A percentile compares a stretch with the other conserved stretches of the same genome.
phyloP scores from a whole-genome alignment of 2,329 filamentous ascomycete genomes.

The Colletotrichum sp. region DNA sequence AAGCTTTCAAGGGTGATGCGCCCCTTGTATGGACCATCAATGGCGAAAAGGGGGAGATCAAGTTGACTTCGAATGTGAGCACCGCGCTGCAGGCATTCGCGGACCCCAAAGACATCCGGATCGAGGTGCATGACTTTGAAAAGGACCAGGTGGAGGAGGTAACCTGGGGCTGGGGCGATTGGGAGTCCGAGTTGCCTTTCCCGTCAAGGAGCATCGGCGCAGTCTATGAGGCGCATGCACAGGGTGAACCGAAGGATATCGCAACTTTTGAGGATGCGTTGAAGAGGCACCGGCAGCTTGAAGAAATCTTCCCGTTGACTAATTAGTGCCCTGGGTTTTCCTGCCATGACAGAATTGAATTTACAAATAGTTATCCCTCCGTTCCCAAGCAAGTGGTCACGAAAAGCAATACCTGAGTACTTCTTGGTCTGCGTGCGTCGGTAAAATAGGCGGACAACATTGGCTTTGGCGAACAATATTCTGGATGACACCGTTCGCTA shows the following conservation, averaged over 20 bases:
- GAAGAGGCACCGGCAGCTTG: constrained; percentile 9
- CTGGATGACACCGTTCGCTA: fast-evolving
- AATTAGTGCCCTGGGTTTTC: not conserved
- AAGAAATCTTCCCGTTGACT: not conserved
- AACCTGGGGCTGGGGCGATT: constrained; percentile 49
- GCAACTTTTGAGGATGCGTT: constrained; percentile 11
- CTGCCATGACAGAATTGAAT: not conserved
- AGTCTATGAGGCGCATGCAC: constrained; percentile 61
- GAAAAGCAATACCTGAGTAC: not conserved
- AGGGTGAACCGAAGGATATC: not conserved
- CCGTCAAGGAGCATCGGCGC: constrained; percentile 54
- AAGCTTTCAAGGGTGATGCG: constrained; percentile 52
- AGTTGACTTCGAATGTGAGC: not conserved
- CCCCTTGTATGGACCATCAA: constrained; percentile 54
- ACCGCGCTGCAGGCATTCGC: constrained; percentile 29
- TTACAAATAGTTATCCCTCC: fast-evolving
- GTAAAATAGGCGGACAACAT: not conserved
- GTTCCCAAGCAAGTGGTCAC: not conserved
- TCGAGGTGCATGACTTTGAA: constrained; percentile 56
- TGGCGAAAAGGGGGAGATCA: constrained; percentile 56
- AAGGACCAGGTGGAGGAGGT: constrained; percentile 48
- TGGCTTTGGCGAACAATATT: fast-evolving
- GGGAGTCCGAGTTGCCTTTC: constrained; percentile 49
- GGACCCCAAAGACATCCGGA: constrained; percentile 44
- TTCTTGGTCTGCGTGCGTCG: not conserved